A percentile compares a stretch with the other conserved stretches of the same genome.
phyloP scores from a whole-genome alignment of 1,139 yeast species.

The Sugiyamaella neomexicana region DNA sequence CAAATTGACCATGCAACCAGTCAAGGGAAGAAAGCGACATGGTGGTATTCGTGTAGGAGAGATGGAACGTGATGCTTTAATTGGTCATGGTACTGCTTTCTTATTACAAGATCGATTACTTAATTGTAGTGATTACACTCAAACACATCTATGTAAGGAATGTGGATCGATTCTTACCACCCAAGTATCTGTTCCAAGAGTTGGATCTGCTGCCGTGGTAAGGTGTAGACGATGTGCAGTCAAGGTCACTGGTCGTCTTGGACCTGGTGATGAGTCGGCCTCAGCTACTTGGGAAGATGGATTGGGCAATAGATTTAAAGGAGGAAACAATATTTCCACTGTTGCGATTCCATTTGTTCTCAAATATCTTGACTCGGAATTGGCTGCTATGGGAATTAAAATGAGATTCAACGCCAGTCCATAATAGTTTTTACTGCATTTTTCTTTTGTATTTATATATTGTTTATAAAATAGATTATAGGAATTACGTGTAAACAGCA shows the following conservation, averaged over 20 bases:
- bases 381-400: constrained; percentile 97
- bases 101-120: constrained; percentile 90
- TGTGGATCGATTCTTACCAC: constrained; percentile 93
- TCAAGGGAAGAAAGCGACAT: constrained; percentile 96
- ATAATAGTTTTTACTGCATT: constrained; percentile 2
- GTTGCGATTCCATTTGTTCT: constrained; percentile 97
- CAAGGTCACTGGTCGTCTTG: constrained; percentile 52
- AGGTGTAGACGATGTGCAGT: constrained; percentile 92
- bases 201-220: constrained; percentile 74
- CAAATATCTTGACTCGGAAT: constrained; percentile 91
- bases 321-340: constrained; percentile 89
- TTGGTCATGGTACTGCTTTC: constrained; percentile 99
- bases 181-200: constrained; percentile 85
- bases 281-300: constrained; percentile 98
- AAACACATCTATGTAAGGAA: constrained; percentile 81
- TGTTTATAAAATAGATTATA: background rate
- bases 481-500: too few species aligned
- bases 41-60: constrained; percentile 99
- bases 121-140: constrained; percentile 95
- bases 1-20: constrained; percentile 98
- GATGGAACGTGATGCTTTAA: constrained; percentile 98
- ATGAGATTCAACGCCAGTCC: constrained; percentile 76
- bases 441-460: constrained; percentile 14
- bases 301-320: constrained; percentile 83
- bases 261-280: constrained; percentile 49